Percentiles rank a stretch among this genome's conserved stretches.
Conservation (phyloP, 768 basidiomycete genomes). For the Calocybe indica region DNA sequence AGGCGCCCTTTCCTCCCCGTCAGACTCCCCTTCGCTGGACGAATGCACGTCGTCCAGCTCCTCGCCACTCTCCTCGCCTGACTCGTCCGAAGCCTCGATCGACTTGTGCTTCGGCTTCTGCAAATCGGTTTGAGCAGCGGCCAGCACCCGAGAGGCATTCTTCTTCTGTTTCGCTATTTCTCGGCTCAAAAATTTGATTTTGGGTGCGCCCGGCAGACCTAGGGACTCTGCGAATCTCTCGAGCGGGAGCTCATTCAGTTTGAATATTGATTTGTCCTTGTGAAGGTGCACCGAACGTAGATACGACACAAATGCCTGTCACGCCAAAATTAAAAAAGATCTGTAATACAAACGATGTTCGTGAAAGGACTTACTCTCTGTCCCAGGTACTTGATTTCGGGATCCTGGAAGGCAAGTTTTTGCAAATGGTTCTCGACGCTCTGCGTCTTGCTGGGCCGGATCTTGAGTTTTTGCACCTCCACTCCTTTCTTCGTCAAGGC, state of each 20-base stretch:
- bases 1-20: conserved; percentile 15
- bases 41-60: conserved; percentile 4
- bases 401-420: conserved; percentile 88
- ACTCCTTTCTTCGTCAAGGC: conserved; percentile 71
- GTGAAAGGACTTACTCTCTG: conserved; percentile 60
- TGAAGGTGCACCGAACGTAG: conserved; percentile 89
- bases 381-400: conserved; percentile 95
- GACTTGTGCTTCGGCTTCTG: conserved; percentile 7
- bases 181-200: conserved; percentile 79
- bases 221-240: conserved; percentile 85
- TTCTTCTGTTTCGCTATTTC: conserved; percentile 72
- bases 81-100: conserved; percentile 10
- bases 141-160: conserved; percentile 52
- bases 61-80: conserved; percentile 16
- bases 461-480: conserved; percentile 74
- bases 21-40: conserved; percentile 10
- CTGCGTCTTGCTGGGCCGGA: conserved; percentile 81
- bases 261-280: conserved; percentile 92
- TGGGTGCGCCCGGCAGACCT: conserved; percentile 91
- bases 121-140: conserved; percentile 18
- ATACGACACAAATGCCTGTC: conserved; percentile 92
- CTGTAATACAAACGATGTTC: not conserved
- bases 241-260: conserved; percentile 73
- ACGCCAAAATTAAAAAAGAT: not conserved
- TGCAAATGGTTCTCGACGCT: conserved; percentile 86